Base-by-base conservation (phyloP, 2,329 filamentous ascomycete genomes). In the Claviceps maximensis region DNA sequence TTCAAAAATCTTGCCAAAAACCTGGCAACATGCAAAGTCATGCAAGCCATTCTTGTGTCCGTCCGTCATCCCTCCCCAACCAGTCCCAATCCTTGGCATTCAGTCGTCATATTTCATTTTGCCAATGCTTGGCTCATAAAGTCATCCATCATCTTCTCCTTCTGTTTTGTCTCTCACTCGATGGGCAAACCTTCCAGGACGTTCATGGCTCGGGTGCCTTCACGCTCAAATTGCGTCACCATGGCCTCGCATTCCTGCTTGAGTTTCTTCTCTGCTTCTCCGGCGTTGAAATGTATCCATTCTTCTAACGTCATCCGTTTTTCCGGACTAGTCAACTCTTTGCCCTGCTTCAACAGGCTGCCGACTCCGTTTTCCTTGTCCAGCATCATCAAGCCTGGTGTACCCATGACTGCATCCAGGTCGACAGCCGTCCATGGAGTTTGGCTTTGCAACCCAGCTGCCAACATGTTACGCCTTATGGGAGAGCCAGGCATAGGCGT, bases 271-370 rank as follows among this genome's bases (percentile, higher is more conserved):
- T 97, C 90, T 0, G 87, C 89, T 63, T 84, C 75, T 56, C 78
- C 77, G 0, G 93, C 93, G 59, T 93, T 90, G 68, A 84, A 79
- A 54, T 83, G 74, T 41, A 98, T 86, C 89, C 91, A 98, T 67
- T 96, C 83, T 66, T 95, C 89, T 0, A 97, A 88, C 5, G 83
- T 91, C 90, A 98, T 95, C 40, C 78, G 74, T 72, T 86, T 89
- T 71, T 97, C 93, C 0, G 83, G 79, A 51, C 78, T 86, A 2
- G 79, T 84, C 51, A 98, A 69, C 15, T 78, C 78, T 0, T 74
- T 74, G 13, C 79, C 81, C 41, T 76, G 72, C 53, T 72, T 74
- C 17, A 84, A 65, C 27, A 80, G 70, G 10, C 70, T 67, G 19
- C 71, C 71, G 2, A 72, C 71, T 0, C 69, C 67, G 53, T 79